Conservation (phyloP, 2,329 filamentous ascomycete genomes). For the Acarospora socialis region DNA sequence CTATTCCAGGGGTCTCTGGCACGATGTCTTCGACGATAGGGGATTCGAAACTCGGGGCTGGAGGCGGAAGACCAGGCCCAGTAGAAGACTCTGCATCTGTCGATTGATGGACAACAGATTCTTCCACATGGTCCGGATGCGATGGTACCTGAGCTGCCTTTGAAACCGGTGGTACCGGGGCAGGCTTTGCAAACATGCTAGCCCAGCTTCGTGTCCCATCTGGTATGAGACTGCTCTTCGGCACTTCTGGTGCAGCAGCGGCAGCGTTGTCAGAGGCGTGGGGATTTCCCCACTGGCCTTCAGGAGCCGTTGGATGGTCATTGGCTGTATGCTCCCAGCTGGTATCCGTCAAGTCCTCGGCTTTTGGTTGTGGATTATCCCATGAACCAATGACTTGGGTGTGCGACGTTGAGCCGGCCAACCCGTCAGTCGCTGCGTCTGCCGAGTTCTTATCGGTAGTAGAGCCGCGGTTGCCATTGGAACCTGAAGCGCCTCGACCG, state of each 20-base stretch:
- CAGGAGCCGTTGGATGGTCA: constrained; percentile 9
- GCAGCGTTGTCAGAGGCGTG: constrained; percentile 5
- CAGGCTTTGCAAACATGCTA: constrained; percentile 16
- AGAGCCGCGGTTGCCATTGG: constrained; percentile 27
- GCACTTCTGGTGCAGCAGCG: constrained; percentile 2
- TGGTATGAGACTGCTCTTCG: constrained; percentile 9
- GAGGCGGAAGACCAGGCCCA: constrained; percentile 18
- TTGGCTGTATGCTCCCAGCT: too few relatives aligned
- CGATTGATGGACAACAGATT: constrained; percentile 20
- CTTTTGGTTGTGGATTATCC: constrained; percentile 2
- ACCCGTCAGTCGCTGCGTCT: constrained; percentile 17
- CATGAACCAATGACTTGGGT: constrained; percentile 11
- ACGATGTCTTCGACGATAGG: constrained; percentile 12
- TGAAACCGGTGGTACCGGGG: constrained; percentile 16
- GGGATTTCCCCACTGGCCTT: constrained; percentile 13
- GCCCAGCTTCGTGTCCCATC: constrained; percentile 14
- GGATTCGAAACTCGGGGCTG: constrained; percentile 5
- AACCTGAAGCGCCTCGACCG: constrained; percentile 27
- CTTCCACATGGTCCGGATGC: constrained; percentile 15
- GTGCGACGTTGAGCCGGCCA: constrained; percentile 17
- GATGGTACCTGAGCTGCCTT: constrained; percentile 21
- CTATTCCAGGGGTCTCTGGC: neutral
- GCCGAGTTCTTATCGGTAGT: constrained; percentile 12
- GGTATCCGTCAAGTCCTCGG: constrained; percentile 8
- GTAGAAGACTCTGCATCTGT: constrained; percentile 19